phyloP scores from a whole-genome alignment of 164 flowering plant species.

The Hamamelis virginiana region DNA sequence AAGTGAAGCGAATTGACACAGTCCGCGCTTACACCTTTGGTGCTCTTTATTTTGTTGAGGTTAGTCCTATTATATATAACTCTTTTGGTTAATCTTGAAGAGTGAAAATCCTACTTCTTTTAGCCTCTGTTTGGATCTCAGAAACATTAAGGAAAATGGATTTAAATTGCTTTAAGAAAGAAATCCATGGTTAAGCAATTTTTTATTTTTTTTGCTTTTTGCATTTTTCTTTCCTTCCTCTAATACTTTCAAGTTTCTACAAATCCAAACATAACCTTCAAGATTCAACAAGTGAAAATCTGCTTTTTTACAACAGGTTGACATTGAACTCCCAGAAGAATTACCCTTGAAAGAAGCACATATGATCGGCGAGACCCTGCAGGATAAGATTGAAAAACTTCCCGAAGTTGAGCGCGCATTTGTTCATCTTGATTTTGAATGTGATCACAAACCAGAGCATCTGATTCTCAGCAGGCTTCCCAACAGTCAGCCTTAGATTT shows the following conservation, averaged over 20 bases:
- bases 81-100: neutral
- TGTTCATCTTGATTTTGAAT: conserved; percentile 94
- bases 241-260: neutral
- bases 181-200: too few species aligned
- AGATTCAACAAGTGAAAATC: neutral
- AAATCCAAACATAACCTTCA: neutral
- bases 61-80: conserved; percentile 10
- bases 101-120: too few species aligned
- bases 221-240: too few species aligned
- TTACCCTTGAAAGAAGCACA: conserved; percentile 87
- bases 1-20: conserved; percentile 55
- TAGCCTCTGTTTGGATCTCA: neutral
- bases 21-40: conserved; percentile 75
- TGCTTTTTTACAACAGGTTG: conserved; percentile 55
- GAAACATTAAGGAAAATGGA: too few species aligned
- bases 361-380: conserved; percentile 79
- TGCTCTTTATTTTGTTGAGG: conserved; percentile 71
- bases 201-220: too few species aligned
- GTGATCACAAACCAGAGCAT: conserved; percentile 95
- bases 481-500: conserved; percentile 20
- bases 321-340: conserved; percentile 91
- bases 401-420: conserved; percentile 94
- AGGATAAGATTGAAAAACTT: conserved; percentile 78
- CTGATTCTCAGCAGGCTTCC: conserved; percentile 37
- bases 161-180: too few species aligned